phyloP scores from a whole-genome alignment of 78 protist genomes.

The Guillardia theta region DNA sequence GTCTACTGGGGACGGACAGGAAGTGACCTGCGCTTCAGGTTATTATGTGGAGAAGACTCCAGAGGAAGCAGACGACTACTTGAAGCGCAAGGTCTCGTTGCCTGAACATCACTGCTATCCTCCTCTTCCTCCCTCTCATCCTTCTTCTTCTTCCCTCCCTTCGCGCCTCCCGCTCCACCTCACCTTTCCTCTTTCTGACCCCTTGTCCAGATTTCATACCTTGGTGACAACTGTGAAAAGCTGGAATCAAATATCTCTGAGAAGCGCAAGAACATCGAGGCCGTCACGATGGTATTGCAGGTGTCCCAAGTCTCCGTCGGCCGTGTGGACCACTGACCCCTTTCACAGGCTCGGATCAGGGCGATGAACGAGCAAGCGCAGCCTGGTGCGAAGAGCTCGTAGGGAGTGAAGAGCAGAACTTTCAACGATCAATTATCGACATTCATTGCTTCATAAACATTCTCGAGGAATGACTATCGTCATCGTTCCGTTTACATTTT shows the following conservation, averaged over 20 bases:
- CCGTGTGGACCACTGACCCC: constrained; percentile 92
- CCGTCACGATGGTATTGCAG: constrained; percentile 7
- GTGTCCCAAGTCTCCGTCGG: constrained; percentile 25
- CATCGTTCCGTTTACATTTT: too few relatives aligned
- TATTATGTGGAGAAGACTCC: neutral
- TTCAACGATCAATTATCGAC: neutral
- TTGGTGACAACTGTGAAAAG: neutral
- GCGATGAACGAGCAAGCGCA: neutral
- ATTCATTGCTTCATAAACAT: neutral
- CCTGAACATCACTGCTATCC: too few relatives aligned
- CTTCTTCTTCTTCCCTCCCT: neutral
- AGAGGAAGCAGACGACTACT: neutral
- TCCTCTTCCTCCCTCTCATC: neutral
- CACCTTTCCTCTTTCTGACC: neutral
- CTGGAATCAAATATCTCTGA: neutral
- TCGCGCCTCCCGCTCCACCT: neutral
- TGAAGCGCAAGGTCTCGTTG: neutral
- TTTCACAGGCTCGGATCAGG: neutral
- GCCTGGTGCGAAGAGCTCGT: neutral
- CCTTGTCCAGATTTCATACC: neutral
- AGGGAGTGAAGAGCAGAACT: neutral
- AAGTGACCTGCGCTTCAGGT: too few relatives aligned
- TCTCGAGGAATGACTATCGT: too few relatives aligned
- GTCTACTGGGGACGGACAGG: too few relatives aligned
- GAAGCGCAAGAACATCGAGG: constrained; percentile 18